Conservation (phyloP, 2,329 filamentous ascomycete species). For the Monosporascus sp. region DNA sequence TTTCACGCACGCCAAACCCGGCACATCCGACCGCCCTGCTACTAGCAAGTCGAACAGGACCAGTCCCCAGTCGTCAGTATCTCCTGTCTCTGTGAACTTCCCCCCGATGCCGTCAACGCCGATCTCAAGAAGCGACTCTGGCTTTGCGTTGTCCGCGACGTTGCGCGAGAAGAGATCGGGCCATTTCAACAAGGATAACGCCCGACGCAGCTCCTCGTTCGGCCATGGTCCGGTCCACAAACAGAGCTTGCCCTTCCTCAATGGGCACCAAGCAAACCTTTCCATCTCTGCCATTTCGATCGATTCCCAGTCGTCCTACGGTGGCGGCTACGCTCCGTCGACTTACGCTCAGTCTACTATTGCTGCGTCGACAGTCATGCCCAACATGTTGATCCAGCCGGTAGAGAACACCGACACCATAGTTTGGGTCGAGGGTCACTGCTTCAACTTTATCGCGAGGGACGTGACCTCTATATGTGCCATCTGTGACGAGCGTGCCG, state of each 20-base stretch:
- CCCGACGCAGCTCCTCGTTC: conserved; percentile 91
- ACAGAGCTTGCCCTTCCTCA: conserved; percentile 69
- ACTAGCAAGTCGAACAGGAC: conserved; percentile 63
- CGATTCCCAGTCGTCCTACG: conserved; percentile 66
- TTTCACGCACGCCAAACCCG: conserved; percentile 71
- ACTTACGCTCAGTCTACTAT: conserved; percentile 83
- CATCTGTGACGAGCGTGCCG: conserved; percentile 70
- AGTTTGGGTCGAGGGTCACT: conserved; percentile 82
- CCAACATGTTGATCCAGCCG: conserved; percentile 73
- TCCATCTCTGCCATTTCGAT: conserved; percentile 56
- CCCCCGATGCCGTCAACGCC: conserved; percentile 71
- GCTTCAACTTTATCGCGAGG: conserved; percentile 59
- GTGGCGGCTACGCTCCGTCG: conserved; percentile 67
- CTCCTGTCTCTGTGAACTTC: conserved; percentile 74
- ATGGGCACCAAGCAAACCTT: conserved; percentile 54
- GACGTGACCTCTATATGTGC: conserved; percentile 61
- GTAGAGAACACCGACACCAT: conserved; percentile 74
- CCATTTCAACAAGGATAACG: conserved; percentile 71
- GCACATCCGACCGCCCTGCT: conserved; percentile 68
- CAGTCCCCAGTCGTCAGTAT: conserved; percentile 61
- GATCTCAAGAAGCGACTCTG: conserved; percentile 86
- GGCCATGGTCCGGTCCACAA: conserved; percentile 64
- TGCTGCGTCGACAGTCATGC: conserved; percentile 82
- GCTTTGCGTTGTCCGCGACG: conserved; percentile 78
- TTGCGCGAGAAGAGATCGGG: conserved; percentile 91